Base-by-base conservation (phyloP, 192 early-diverging fungal species). In the Gryganskiella cystojenkinii region DNA sequence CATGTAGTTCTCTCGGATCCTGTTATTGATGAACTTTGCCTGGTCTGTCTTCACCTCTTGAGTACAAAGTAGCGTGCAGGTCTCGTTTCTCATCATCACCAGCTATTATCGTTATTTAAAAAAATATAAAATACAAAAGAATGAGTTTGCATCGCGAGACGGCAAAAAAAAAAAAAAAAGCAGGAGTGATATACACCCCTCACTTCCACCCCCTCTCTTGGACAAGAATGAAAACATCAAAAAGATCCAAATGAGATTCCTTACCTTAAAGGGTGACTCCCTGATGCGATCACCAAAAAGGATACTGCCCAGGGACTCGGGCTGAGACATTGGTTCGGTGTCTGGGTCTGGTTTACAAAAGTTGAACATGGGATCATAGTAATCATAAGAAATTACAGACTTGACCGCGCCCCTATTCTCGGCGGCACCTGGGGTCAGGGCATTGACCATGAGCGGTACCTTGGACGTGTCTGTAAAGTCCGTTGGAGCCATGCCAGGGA, bases 261-360 rank as follows among this genome's bases (percentile, higher is more conserved):
- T n/a, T 80, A 97, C 88, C 83, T 95, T 73, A 67, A 94, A 94
- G 3, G 84, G 86, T 3, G 95, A 96, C 54, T 82, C 88, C 60
- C 89, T 95, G 67, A 99, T 92, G 34, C 97, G 88, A 65, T 99
- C 96, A 8, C 97, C 97, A 92, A 99, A 99, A 33, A 99, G 81
- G 45, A 99, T 96, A 65, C 89, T 91, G 35, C 97, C 97, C 55
- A 99, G 85, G 3, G 88, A 92, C 81, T 98, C 97, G 25, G 91
- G 71, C 60, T 89, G 85, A 1, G 87, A 81, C 61, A 86, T 74
- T 8, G 87, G 87, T 0, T 87, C 90, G 44, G 83, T 86, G 30
- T 63, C 31, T 2, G 94, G 94, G 30, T 63, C 31, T 2, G 94
- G 94, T 61, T 83, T 65, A 79, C 96, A 98, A 68, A 96, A 95